Percentiles rank a stretch among this genome's conserved stretches.
phyloP scores from a whole-genome alignment of 2,329 filamentous ascomycete species.

The Aspergillus sp. region DNA sequence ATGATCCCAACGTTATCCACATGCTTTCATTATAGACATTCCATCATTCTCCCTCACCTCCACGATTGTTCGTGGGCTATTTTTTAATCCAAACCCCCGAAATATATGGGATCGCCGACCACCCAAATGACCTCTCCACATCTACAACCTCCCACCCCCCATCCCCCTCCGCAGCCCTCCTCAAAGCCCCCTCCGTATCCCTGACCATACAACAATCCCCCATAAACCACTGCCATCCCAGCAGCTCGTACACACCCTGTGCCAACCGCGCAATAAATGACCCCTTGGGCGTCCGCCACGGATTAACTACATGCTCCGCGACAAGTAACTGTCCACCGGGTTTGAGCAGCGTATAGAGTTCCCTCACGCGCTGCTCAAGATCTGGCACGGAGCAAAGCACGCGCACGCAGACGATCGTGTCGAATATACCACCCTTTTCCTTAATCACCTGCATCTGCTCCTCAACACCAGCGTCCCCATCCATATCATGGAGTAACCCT shows the following conservation, averaged over 20 bases:
- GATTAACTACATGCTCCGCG: conserved; percentile 51
- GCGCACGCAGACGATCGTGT: conserved; percentile 49
- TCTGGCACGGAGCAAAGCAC: conserved; percentile 51
- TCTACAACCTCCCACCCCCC: conserved; percentile 45
- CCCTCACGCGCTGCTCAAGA: conserved; percentile 38
- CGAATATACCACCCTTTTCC: conserved; percentile 39
- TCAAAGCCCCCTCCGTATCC: conserved; percentile 41
- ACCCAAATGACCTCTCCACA: conserved; percentile 36
- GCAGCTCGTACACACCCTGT: conserved; percentile 40
- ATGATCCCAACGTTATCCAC: no score
- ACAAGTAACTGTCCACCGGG: conserved; percentile 51
- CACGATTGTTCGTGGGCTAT: neutral
- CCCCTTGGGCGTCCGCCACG: conserved; percentile 42
- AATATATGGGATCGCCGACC: conserved; percentile 35
- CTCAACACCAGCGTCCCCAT: conserved; percentile 4
- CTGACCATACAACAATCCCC: conserved; percentile 47
- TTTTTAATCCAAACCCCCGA: conserved; percentile 37
- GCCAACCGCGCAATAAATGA: conserved; percentile 38
- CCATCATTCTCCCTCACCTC: neutral
- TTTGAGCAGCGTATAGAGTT: conserved; percentile 46
- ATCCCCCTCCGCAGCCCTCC: conserved; percentile 34
- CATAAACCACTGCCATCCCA: conserved; percentile 49
- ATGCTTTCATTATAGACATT: neutral
- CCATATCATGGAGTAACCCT: conserved; percentile 27
- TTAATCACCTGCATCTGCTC: neutral